phyloP scores from a whole-genome alignment of 75 land plant genomes.

The Selaginella tamariscina region DNA sequence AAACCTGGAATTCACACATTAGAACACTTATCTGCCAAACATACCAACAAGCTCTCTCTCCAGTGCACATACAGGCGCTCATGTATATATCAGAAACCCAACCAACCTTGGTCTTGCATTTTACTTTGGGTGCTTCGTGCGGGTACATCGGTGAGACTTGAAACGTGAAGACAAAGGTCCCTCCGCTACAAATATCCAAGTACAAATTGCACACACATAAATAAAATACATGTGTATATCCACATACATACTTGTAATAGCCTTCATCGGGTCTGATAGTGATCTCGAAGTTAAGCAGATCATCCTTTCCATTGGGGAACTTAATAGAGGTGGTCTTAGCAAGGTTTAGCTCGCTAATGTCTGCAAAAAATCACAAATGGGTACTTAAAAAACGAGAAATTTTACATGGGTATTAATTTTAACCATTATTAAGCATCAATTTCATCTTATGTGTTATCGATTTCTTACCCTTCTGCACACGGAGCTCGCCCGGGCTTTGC shows the following conservation, averaged over 20 bases:
- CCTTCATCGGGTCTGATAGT: slow-evolving; percentile 45
- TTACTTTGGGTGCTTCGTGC: slow-evolving; percentile 72
- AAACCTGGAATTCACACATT: slow-evolving; percentile 34
- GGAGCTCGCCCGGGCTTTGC: slow-evolving; percentile 84
- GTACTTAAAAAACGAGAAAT: neutral
- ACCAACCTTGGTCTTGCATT: slow-evolving; percentile 61
- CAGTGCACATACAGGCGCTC: too few species aligned
- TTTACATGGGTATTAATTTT: neutral
- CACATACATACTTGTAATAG: slow-evolving; percentile 35
- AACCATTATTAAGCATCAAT: too few species aligned
- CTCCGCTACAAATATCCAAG: slow-evolving; percentile 34
- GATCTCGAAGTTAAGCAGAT: slow-evolving; percentile 49
- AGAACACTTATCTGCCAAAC: neutral
- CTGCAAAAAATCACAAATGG: slow-evolving; percentile 22
- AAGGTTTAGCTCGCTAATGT: slow-evolving; percentile 50
- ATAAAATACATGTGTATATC: neutral
- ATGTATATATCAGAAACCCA: neutral
- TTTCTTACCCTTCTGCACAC: slow-evolving; percentile 71
- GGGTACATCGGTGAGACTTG: slow-evolving; percentile 49
- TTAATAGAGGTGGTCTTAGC: slow-evolving; percentile 37
- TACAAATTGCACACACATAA: neutral
- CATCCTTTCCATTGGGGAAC: slow-evolving; percentile 55
- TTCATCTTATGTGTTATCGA: too few species aligned
- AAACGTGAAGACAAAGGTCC: slow-evolving; percentile 57
- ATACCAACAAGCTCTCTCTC: too few species aligned